A percentile compares a stretch with the other conserved stretches of the same genome.
Evolutionary conservation across 2,329 filamentous ascomycete genomes (phyloP).

Genomic region (Fusarium succisae): DNA sequence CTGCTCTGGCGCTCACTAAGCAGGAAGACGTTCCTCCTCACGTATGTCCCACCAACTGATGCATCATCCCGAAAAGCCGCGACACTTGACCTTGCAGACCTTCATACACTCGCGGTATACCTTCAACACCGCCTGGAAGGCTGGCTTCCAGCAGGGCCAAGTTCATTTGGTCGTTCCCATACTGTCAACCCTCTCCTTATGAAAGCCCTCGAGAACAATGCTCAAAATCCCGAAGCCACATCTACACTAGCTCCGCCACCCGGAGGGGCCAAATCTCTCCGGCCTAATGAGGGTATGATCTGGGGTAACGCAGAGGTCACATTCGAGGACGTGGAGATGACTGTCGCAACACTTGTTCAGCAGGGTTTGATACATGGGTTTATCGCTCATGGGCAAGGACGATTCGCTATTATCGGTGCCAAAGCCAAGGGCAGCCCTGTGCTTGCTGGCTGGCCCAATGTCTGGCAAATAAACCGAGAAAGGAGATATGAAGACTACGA

Average conservation of each 20-base stretch:
- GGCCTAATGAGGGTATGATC: constrained; percentile 68
- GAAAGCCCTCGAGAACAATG: constrained; percentile 59
- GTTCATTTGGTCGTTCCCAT: constrained; percentile 49
- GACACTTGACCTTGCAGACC: constrained; percentile 76
- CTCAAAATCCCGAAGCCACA: constrained; percentile 45
- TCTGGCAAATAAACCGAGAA: constrained; percentile 74
- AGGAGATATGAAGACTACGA: constrained; percentile 66
- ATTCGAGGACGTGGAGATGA: constrained; percentile 76
- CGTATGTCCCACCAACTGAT: constrained; percentile 72
- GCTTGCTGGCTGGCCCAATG: constrained; percentile 77
- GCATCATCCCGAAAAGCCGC: constrained; percentile 70
- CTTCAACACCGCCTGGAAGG: constrained; percentile 72
- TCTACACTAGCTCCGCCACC: constrained; percentile 60
- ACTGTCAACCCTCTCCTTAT: constrained; percentile 63
- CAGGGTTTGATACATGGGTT: constrained; percentile 87
- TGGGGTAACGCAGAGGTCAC: constrained; percentile 70
- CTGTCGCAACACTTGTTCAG: constrained; percentile 78
- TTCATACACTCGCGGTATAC: constrained; percentile 71
- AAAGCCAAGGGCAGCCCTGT: constrained; percentile 71
- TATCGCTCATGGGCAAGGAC: constrained; percentile 77
- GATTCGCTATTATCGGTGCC: constrained; percentile 85
- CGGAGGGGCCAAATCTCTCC: constrained; percentile 57
- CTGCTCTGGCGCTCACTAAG: constrained; percentile 86
- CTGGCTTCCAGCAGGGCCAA: constrained; percentile 55
- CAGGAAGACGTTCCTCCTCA: constrained; percentile 80